Conservation (phyloP, 2,329 filamentous ascomycete species). For the Alternaria tenuissima region DNA sequence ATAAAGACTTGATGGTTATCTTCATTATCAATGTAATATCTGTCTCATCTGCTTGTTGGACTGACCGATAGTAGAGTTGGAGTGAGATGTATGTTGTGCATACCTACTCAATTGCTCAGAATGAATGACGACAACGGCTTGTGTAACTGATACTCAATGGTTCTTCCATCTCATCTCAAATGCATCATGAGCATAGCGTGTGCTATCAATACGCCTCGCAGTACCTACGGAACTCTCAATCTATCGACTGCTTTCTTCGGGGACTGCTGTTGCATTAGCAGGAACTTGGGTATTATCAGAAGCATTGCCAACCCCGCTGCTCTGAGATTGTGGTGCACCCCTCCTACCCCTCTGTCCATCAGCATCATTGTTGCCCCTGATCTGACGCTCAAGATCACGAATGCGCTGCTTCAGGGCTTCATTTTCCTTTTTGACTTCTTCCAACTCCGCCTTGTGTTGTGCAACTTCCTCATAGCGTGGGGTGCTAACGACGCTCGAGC, state of each 20-base stretch:
- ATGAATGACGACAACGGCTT: not conserved
- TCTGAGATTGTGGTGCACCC: constrained; percentile 28
- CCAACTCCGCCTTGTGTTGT: constrained; percentile 56
- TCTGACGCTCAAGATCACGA: constrained; percentile 56
- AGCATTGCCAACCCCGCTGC: constrained; percentile 12
- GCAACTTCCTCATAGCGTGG: constrained; percentile 55
- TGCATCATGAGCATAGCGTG: not conserved
- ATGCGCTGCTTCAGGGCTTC: constrained; percentile 58
- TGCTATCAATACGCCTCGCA: not conserved
- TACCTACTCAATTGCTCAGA: not conserved
- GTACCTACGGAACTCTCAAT: constrained; percentile 12
- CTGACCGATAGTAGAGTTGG: not conserved
- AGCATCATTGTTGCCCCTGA: constrained; percentile 34
- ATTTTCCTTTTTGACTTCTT: constrained; percentile 60
- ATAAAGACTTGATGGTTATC: not conserved
- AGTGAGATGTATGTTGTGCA: not conserved
- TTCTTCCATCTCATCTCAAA: not conserved
- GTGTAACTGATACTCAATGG: not conserved
- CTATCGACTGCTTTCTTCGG: constrained; percentile 16
- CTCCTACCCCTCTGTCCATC: constrained; percentile 45
- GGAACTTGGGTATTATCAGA: constrained; percentile 9
- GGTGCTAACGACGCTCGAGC: constrained; percentile 48
- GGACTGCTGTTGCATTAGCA: constrained; percentile 12
- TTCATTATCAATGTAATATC: not conserved
- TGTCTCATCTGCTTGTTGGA: not conserved